phyloP scores from a whole-genome alignment of 176 grass and related monocot genomes.

The bread wheat (Triticum aestivum) region IWGSC_CS_RefSeq_v2.1 NC_057802.1:349555986-349556485 shows the following conservation, averaged over 20 bases:
- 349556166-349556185: slow-evolving; percentile 27
- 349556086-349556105: not conserved
- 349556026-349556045: not conserved
- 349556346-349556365: not conserved
- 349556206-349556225: not conserved
- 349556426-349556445: not conserved
- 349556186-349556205: slow-evolving; percentile 3
- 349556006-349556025: not conserved
- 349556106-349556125: not conserved
- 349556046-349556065: not conserved
- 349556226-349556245: not conserved
- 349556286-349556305: not conserved
- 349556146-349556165: not conserved
- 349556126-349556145: not conserved
- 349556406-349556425: not conserved
- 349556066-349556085: not conserved
- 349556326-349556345: slow-evolving; percentile 22
- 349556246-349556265: not conserved
- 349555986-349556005: not conserved
- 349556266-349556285: not conserved
- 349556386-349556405: slow-evolving; percentile 18
- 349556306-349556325: not conserved
- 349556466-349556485: slow-evolving; percentile 54
- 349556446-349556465: slow-evolving; percentile 29
- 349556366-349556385: slow-evolving; percentile 9